These are phyloP conservation scores for Tetradesmus lagerheimii DNA, from an alignment of 139 green algal species.

Conservation along the genomic window DNA sequence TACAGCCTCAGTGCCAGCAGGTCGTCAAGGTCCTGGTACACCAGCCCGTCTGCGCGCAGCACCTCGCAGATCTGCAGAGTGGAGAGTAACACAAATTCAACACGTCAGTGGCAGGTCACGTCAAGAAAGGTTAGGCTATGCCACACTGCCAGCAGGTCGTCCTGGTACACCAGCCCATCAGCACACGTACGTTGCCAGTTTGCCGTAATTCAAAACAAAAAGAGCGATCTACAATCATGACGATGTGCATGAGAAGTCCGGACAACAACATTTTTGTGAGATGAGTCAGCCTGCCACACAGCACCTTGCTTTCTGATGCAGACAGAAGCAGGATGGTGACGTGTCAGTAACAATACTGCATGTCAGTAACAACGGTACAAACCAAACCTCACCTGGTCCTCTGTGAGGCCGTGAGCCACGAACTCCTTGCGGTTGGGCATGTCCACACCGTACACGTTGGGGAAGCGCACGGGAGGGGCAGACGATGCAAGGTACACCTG, in stretches of 20 bases:
- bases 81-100: not conserved
- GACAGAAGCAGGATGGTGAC: too few relatives aligned
- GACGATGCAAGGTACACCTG: conserved; percentile 96
- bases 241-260: too few relatives aligned
- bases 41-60: conserved; percentile 91
- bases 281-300: too few relatives aligned
- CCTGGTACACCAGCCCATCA: conserved; percentile 95
- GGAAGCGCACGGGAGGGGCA: conserved; percentile 92
- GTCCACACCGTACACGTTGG: conserved; percentile 99
- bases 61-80: conserved; percentile 65
- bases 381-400: conserved; percentile 75
- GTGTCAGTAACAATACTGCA: too few relatives aligned
- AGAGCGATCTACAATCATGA: too few relatives aligned
- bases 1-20: conserved; percentile 72
- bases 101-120: conserved; percentile 67
- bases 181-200: too few relatives aligned
- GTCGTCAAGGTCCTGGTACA: conserved; percentile 92
- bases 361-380: too few relatives aligned
- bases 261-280: too few relatives aligned
- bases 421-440: conserved; percentile 96
- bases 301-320: too few relatives aligned
- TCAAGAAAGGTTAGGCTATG: conserved; percentile 85
- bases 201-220: too few relatives aligned
- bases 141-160: conserved; percentile 81
- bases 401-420: conserved; percentile 86